Conservation (phyloP, 305 asterid genomes). For the Solanum chacoense region DNA sequence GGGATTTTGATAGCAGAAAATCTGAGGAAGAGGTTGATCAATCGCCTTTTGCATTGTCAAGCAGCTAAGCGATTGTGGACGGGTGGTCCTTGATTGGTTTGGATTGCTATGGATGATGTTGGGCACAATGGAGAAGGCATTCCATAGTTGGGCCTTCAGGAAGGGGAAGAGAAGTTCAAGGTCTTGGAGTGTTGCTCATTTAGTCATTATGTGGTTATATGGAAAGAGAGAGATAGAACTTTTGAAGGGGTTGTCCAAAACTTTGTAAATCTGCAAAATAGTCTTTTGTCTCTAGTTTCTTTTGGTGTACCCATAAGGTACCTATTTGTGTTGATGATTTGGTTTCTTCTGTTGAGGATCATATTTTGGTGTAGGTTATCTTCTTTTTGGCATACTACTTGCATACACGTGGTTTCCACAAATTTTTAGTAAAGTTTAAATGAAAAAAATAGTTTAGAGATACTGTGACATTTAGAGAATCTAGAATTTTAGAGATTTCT, state of each 20-base stretch:
- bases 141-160: not conserved
- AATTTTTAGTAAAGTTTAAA: not conserved
- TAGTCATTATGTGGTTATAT: not conserved
- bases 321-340: not conserved
- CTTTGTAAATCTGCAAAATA: not conserved
- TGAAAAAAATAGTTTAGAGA: not conserved
- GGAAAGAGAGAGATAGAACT: not conserved
- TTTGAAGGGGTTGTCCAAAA: not conserved
- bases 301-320: not conserved
- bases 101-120: not conserved
- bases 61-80: not conserved
- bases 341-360: not conserved
- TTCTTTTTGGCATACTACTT: not conserved
- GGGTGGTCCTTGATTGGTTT: not conserved
- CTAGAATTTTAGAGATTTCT: not conserved
- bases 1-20: too few species aligned
- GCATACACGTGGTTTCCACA: not conserved
- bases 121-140: not conserved
- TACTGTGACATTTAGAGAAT: not conserved
- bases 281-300: not conserved
- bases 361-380: not conserved
- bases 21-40: not conserved
- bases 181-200: not conserved
- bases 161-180: not conserved
- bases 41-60: not conserved